Evolutionary conservation across 139 green algal genomes (phyloP).

Genomic region (Spirogloea muscicola): DNA sequence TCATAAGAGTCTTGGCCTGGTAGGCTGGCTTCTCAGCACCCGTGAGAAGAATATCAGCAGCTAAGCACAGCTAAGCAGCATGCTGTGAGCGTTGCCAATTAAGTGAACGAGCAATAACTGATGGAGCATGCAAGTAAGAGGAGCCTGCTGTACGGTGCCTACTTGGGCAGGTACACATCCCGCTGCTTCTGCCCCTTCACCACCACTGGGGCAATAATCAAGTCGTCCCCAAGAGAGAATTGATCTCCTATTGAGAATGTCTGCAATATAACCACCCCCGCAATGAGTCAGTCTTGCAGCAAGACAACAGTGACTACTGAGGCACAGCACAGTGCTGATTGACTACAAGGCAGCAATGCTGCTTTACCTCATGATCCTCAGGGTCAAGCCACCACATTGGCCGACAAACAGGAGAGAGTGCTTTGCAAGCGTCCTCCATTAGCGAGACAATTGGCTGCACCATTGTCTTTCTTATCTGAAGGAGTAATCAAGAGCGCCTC

Average conservation of each 20-base stretch:
- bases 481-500: no score
- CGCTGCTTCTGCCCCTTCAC: slow-evolving; percentile 47
- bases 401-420: slow-evolving; percentile 56
- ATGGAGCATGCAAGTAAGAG: background rate
- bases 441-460: slow-evolving; percentile 22
- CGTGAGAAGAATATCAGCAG: background rate
- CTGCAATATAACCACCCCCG: slow-evolving; percentile 11
- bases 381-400: slow-evolving; percentile 69
- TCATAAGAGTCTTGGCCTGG: no score
- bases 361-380: slow-evolving; percentile 45
- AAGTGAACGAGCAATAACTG: no score
- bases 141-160: background rate
- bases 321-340: no score
- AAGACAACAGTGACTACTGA: no score
- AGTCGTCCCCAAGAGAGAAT: slow-evolving; percentile 60
- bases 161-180: slow-evolving; percentile 61
- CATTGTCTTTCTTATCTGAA: slow-evolving; percentile 40
- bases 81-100: no score
- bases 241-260: slow-evolving; percentile 64
- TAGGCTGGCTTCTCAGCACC: background rate
- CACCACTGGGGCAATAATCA: slow-evolving; percentile 66
- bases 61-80: no score
- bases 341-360: no score
- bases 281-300: background rate
- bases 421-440: slow-evolving; percentile 46